Percentiles rank a stretch among this genome's conserved stretches.
Conservation (phyloP, 129 eudicot species). For the Helichrysum umbraculigerum region DNA sequence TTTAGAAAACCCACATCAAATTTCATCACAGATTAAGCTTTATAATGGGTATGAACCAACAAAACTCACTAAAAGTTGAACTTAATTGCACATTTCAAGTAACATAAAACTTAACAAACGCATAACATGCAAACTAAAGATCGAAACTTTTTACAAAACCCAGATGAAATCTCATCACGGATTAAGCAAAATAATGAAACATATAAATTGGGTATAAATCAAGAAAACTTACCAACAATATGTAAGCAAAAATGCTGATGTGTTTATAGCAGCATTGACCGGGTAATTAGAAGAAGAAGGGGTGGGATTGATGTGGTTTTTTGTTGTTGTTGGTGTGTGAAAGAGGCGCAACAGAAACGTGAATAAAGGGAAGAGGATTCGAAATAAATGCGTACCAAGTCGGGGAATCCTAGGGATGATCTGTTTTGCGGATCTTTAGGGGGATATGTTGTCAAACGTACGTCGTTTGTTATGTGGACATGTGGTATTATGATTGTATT, state of each 20-base stretch:
- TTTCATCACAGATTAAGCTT: neutral
- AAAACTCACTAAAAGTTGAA: neutral
- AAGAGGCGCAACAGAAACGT: constrained; percentile 14
- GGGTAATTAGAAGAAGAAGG: constrained; percentile 1
- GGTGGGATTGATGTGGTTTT: neutral
- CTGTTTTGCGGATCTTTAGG: constrained; percentile 39
- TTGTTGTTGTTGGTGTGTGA: neutral
- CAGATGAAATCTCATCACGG: constrained; percentile 17
- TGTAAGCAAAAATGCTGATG: constrained; percentile 1
- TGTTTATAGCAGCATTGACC: constrained; percentile 25
- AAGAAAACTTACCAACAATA: constrained; percentile 21
- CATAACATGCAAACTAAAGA: constrained; percentile 5
- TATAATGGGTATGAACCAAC: neutral
- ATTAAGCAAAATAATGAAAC: neutral
- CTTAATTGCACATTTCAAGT: neutral
- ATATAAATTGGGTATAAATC: neutral
- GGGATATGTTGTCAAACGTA: constrained; percentile 25
- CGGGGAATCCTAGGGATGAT: constrained; percentile 35
- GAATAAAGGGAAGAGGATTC: constrained; percentile 14
- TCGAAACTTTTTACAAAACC: neutral
- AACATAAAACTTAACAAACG: neutral
- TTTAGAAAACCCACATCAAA: neutral
- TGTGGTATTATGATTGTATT: neutral
- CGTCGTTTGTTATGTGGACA: constrained; percentile 1
- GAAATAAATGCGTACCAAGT: constrained; percentile 21